These are phyloP conservation scores for Chaetomium olivaceum DNA, from an alignment of 2,329 filamentous ascomycete species.

Conservation along the genomic window DNA sequence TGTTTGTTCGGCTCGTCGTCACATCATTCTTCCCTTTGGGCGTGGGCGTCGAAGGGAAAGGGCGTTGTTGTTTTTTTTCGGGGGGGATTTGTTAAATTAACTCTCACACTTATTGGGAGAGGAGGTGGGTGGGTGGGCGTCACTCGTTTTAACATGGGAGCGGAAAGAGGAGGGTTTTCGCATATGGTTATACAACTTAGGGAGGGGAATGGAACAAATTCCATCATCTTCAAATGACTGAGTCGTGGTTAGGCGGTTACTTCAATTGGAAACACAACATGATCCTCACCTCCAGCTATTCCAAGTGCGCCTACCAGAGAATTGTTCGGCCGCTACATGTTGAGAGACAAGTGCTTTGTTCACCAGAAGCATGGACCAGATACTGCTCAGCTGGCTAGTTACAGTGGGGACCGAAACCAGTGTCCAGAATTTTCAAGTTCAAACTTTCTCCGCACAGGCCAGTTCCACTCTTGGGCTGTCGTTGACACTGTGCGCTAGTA, in stretches of 20 bases:
- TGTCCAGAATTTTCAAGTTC: no score
- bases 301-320: not conserved
- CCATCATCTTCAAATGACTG: not conserved
- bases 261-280: not conserved
- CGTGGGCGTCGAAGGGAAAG: not conserved
- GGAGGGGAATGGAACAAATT: not conserved
- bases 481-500: not conserved
- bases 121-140: not conserved
- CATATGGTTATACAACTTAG: not conserved
- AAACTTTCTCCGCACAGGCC: no score
- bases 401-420: no score
- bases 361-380: not conserved
- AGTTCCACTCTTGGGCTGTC: no score
- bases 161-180: not conserved
- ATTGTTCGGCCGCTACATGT: not conserved
- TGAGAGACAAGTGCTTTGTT: not conserved
- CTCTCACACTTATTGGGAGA: not conserved
- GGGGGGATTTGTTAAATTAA: not conserved
- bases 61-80: conserved; percentile 1
- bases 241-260: not conserved
- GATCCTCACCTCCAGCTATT: not conserved
- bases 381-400: no score
- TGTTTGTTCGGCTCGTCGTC: not conserved
- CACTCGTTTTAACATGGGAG: not conserved
- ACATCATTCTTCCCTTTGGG: conserved; percentile 1